These are phyloP conservation scores for Phytopythium montanum DNA, from an alignment of 352 stramenopile species.

Conservation along the genomic window DNA sequence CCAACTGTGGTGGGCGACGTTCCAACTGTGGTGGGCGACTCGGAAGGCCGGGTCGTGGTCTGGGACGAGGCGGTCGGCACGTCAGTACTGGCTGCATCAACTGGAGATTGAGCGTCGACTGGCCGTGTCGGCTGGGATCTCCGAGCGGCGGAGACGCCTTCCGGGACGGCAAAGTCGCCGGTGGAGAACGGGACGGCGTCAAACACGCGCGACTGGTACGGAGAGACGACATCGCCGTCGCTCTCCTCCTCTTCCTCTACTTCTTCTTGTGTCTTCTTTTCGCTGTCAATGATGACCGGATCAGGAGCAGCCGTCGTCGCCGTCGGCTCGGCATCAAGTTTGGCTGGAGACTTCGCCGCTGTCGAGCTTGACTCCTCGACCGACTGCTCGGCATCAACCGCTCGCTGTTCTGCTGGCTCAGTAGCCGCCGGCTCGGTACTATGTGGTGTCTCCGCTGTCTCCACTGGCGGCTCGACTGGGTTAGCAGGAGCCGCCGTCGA, in stretches of 20 bases:
- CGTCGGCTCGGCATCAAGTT: neutral
- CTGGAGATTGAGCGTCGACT: neutral
- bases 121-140: conserved; percentile 17
- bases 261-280: neutral
- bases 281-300: neutral
- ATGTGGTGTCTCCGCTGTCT: no score
- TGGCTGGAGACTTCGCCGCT: no score
- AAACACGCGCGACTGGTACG: conserved; percentile 41
- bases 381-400: neutral
- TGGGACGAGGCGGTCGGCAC: neutral
- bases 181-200: conserved; percentile 30
- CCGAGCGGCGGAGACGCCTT: conserved; percentile 39
- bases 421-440: no score
- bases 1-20: neutral
- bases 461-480: neutral
- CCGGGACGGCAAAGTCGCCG: conserved; percentile 34
- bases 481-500: neutral
- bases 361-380: neutral
- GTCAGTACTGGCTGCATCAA: neutral
- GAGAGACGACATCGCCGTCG: conserved; percentile 1
- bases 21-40: neutral
- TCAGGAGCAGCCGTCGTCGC: neutral
- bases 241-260: neutral
- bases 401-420: neutral
- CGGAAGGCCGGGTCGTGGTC: neutral